phyloP scores from a whole-genome alignment of 495 filamentous ascomycete species.

The Talaromyces thailandensis region DNA sequence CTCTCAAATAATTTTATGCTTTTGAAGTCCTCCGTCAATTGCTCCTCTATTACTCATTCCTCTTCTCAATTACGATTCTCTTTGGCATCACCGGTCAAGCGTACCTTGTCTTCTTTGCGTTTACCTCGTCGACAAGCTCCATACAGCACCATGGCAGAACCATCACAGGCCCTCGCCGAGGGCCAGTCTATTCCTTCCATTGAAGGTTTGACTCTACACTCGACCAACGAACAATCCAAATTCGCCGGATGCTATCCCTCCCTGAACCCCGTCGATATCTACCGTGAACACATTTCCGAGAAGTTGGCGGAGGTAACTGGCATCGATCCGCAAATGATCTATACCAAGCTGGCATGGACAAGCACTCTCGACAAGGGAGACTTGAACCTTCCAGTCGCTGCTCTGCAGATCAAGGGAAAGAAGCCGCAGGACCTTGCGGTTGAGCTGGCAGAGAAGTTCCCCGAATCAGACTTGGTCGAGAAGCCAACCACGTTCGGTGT shows the following conservation, averaged over 20 bases:
- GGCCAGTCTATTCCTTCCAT: constrained; percentile 15
- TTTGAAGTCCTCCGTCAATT: constrained; percentile 10
- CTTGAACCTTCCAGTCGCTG: constrained; percentile 67
- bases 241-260: constrained; percentile 48
- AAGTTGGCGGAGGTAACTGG: constrained; percentile 63
- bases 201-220: constrained; percentile 31
- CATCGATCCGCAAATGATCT: constrained; percentile 68
- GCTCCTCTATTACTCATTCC: neutral
- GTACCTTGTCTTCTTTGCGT: neutral
- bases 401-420: constrained; percentile 71
- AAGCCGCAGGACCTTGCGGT: constrained; percentile 64
- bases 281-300: constrained; percentile 72
- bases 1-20: constrained; percentile 23
- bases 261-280: constrained; percentile 80
- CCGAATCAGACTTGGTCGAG: constrained; percentile 64
- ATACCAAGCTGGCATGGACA: constrained; percentile 72
- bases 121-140: neutral
- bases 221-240: constrained; percentile 27
- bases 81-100: neutral
- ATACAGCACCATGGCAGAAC: constrained; percentile 24
- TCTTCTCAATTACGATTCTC: neutral
- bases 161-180: constrained; percentile 20
- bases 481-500: constrained; percentile 53
- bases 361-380: constrained; percentile 83
- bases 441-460: constrained; percentile 70